Evolutionary conservation across 495 filamentous ascomycete species (phyloP), one percentile per base, ranked within the genome.

Genomic region (Amniculicola lignicola): DNA sequence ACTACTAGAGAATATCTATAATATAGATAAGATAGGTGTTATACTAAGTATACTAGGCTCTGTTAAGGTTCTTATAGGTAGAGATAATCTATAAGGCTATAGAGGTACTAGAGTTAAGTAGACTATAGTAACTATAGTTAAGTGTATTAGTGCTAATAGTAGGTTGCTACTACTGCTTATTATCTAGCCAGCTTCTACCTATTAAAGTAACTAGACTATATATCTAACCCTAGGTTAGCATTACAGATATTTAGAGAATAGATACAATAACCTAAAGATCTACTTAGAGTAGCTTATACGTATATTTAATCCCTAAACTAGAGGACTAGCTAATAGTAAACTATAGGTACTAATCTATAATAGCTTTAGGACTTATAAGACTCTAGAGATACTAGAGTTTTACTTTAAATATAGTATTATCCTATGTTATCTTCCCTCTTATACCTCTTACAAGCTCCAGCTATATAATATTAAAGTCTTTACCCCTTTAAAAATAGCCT

Each of bases 61-160:
- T 49, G 45, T 73, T 15, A 73, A 73, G 40, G 62, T 72, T 46
- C 67, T 72, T 45, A 50, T 71, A 62, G 24, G 57, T 54, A 72
- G 63, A 50, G 49, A 72, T 36, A 61, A 71, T 54, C 1, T 37
- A 31, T 59, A 54, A 59, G 46, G 57, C 16, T 67, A 69, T 67
- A 62, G 67, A 60, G 54, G 54, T 47, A 38, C 47, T 6, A 37
- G 54, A 16, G 39, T 58, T 18, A 58, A 58, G 46, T 47, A 64
- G 57, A 68, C 51, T 27, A 67, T 53, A 14, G 64, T 73, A 9
- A 70, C 69, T 51, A 60, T 70, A 0, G 65, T 70, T 36, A 62
- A 73, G 35, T 72, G 67, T 38, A 66, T 71, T 19, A 66, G 59
- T 59, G 67, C 57, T 33, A 19, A 69, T 44, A 49, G 66, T 57